phyloP scores from a whole-genome alignment of 768 basidiomycete species.

The Dioszegia aurantiaca region DNA sequence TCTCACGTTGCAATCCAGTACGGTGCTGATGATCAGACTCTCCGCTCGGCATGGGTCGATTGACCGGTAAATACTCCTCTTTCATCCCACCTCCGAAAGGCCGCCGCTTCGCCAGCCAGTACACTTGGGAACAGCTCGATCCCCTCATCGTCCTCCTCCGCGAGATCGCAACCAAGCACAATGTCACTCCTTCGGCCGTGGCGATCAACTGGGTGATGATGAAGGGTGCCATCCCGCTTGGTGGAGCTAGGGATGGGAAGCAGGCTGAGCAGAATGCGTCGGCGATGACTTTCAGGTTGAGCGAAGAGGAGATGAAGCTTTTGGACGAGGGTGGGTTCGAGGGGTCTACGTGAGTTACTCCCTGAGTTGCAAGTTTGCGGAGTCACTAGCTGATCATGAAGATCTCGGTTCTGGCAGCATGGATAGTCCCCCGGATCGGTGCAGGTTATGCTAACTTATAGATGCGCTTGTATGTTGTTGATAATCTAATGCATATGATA shows the following conservation, averaged over 20 bases:
- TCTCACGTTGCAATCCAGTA: neutral
- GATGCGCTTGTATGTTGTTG: no score
- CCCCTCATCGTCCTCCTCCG: constrained; percentile 45
- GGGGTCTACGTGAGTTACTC: constrained; percentile 34
- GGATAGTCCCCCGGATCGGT: constrained; percentile 17
- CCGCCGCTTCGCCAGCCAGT: constrained; percentile 27
- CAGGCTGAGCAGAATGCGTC: constrained; percentile 50
- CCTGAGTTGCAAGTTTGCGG: neutral
- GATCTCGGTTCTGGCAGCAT: constrained; percentile 35
- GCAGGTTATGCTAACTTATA: no score
- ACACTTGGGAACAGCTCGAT: constrained; percentile 47
- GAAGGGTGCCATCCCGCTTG: constrained; percentile 51
- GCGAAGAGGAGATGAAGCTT: constrained; percentile 32
- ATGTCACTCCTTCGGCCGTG: constrained; percentile 46
- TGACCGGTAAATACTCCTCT: constrained; percentile 50
- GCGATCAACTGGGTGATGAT: constrained; percentile 52
- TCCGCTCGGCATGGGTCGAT: constrained; percentile 50
- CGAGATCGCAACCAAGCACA: constrained; percentile 39
- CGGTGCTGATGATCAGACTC: constrained; percentile 35
- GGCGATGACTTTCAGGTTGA: constrained; percentile 42
- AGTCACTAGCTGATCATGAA: constrained; percentile 3
- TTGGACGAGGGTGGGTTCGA: constrained; percentile 33
- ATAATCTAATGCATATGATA: no score
- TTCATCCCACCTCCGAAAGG: constrained; percentile 44
- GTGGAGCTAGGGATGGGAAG: constrained; percentile 47